A percentile compares a stretch with the other conserved stretches of the same genome.
Conservation (phyloP, 225 moss, liverwort and hornwort genomes). For the Lunularia cruciata region DNA sequence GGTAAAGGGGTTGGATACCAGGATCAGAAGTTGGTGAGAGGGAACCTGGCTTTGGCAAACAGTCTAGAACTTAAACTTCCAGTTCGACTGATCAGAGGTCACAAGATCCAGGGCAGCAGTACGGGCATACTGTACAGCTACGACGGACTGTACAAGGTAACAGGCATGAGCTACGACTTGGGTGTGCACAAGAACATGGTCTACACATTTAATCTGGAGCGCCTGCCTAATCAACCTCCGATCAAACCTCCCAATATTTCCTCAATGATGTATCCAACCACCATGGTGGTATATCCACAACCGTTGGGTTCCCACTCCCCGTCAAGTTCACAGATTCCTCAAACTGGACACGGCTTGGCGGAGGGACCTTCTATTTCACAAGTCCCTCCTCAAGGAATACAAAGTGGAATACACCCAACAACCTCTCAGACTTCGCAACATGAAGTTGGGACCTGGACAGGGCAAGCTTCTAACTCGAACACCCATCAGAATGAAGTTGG, state of each 20-base stretch:
- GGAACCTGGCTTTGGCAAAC: conserved; percentile 42
- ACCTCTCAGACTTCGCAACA: background rate
- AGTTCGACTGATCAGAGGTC: conserved; percentile 47
- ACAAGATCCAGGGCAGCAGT: conserved; percentile 16
- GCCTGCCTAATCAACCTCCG: conserved; percentile 36
- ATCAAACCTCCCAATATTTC: background rate
- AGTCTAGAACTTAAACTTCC: conserved; percentile 27
- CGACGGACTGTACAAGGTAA: conserved; percentile 42
- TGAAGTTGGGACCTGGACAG: background rate
- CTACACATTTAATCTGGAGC: conserved; percentile 32
- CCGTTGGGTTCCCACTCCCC: conserved; percentile 30
- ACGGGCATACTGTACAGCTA: conserved; percentile 41
- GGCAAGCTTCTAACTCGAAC: background rate
- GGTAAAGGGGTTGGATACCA: conserved; percentile 18
- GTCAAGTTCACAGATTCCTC: background rate
- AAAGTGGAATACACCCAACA: background rate
- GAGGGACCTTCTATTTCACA: background rate
- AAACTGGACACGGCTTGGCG: background rate
- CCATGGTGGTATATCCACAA: conserved; percentile 5
- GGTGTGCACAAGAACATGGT: conserved; percentile 44
- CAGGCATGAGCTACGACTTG: conserved; percentile 19
- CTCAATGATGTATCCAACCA: background rate
- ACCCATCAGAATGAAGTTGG: background rate
- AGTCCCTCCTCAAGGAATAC: no score
- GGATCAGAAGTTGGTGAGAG: conserved; percentile 44